phyloP scores from a whole-genome alignment of 257 asterid genomes.

The Solanum chaucha region DNA sequence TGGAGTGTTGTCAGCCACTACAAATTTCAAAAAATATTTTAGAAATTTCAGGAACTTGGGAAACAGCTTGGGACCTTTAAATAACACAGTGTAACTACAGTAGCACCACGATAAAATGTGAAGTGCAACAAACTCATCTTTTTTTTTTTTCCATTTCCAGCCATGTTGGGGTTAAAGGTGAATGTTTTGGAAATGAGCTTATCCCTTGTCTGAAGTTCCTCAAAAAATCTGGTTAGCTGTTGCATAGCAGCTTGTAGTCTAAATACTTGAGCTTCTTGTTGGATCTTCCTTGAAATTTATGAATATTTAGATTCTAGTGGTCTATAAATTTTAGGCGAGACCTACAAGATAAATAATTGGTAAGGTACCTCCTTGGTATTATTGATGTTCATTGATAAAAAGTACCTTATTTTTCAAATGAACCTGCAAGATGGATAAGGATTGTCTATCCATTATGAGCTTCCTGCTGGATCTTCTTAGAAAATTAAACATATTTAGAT shows the following conservation, averaged over 20 bases:
- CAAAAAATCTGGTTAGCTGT: background rate
- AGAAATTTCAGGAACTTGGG: background rate
- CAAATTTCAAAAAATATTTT: background rate
- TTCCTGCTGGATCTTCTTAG: background rate
- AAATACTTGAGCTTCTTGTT: background rate
- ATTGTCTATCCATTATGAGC: background rate
- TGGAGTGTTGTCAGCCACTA: background rate
- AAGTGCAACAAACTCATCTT: background rate
- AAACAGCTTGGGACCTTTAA: background rate
- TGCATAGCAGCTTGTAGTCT: background rate
- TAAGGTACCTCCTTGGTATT: background rate
- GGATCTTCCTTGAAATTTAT: background rate
- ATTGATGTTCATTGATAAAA: background rate
- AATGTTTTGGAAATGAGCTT: background rate
- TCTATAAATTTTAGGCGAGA: background rate
- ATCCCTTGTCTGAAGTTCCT: background rate
- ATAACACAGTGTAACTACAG: background rate
- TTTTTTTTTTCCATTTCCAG: background rate
- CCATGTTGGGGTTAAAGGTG: background rate
- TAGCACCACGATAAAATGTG: background rate
- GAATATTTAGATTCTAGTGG: background rate
- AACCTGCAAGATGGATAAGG: background rate
- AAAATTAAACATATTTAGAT: background rate
- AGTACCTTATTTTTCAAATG: background rate
- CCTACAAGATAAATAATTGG: background rate